Conservation (phyloP, 2,329 filamentous ascomycete genomes). For the Cadophora malorum region DNA sequence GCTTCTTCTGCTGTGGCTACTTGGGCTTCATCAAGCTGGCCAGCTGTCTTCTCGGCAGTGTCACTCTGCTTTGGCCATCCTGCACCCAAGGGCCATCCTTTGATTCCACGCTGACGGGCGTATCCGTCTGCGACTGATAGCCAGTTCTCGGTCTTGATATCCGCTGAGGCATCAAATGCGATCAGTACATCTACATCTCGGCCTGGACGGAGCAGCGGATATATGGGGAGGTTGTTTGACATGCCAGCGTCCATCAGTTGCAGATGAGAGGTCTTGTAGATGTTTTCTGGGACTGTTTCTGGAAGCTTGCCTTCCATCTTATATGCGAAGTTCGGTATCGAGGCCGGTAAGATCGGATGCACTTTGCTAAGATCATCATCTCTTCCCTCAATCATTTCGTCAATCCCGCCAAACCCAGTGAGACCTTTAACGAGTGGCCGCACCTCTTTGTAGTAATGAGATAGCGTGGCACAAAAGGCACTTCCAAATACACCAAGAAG, state of each 20-base stretch:
- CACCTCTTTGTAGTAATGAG: constrained; percentile 95
- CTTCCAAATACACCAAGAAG: constrained; percentile 96
- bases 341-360: constrained; percentile 91
- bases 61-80: constrained; percentile 81
- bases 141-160: constrained; percentile 96
- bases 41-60: constrained; percentile 62
- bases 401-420: constrained; percentile 76
- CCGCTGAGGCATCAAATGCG: constrained; percentile 90
- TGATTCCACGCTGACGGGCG: constrained; percentile 85
- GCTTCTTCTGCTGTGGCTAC: constrained; percentile 62
- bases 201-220: constrained; percentile 87
- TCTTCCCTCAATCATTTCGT: constrained; percentile 81
- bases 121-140: constrained; percentile 93
- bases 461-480: constrained; percentile 93
- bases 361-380: constrained; percentile 88
- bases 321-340: constrained; percentile 86
- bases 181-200: constrained; percentile 88
- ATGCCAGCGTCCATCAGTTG: constrained; percentile 97
- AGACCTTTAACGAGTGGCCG: constrained; percentile 80
- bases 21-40: constrained; percentile 73
- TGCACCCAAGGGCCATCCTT: constrained; percentile 93
- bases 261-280: constrained; percentile 74
- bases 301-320: constrained; percentile 81
- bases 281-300: constrained; percentile 76
- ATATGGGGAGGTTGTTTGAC: constrained; percentile 97